Base-by-base conservation (phyloP, 495 filamentous ascomycete species). In the Aspergillus indologenus region DNA sequence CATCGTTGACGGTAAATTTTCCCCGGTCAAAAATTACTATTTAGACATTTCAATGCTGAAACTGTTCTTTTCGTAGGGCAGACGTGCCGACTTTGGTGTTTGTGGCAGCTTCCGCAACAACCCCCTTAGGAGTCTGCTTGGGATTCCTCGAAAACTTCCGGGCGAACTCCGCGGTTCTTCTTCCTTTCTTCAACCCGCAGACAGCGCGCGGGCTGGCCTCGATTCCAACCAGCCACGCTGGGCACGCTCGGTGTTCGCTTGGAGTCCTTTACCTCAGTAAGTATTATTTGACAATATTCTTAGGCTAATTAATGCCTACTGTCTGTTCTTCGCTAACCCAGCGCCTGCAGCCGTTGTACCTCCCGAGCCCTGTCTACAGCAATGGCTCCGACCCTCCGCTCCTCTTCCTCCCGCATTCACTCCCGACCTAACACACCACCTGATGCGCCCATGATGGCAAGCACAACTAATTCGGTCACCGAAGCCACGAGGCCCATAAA, bases 321-420 rank as follows among this genome's bases (percentile, higher is more conserved):
- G 21, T 50, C 24, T 14, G n/a, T 21, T 47, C 21, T 29, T 15
- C 4, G 59, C 66, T 68, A 62, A 68, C 59, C 29, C 22, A 20
- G 51, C 23, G 43, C 50, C 23, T 34, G 14, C 57, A 69, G 66
- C 45, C 60, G 53, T 63, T 56, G 47, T 56, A 56, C 57, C 62
- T 60, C 22, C 60, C 51, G 45, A 64, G 66, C 61, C 61, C 63
- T 64, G 51, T 47, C 49, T 61, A 53, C 54, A 56, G 56, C 62
- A 56, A 73, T 73, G 70, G 68, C 68, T 61, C 66, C 61, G 56
- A 71, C 66, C 55, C 67, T 73, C 54, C 71, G 71, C 31, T 71
- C 71, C 11, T 66, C 65, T 45, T 68, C 70, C 49, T 56, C 65
- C 64, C 53, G 61, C 57, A 22, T 62, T 67, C 20, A 66, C 45